phyloP scores from a whole-genome alignment of 768 basidiomycete species.

The Kwoniella shandongensis region DNA sequence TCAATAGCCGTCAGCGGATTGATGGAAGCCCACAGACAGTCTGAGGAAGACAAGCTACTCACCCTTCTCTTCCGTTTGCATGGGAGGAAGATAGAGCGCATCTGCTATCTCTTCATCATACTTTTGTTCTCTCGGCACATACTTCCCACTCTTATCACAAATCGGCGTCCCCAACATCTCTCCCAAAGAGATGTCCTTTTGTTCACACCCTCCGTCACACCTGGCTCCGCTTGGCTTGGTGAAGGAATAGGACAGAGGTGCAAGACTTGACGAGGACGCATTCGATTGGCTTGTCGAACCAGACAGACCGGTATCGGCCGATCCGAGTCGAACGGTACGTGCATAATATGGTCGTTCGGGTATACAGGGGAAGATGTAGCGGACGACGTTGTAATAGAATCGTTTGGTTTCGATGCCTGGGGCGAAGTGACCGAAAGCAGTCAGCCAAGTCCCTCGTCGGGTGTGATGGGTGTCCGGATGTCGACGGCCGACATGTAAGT shows the following conservation, averaged over 20 bases:
- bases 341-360: slow-evolving; percentile 19
- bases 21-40: too few species aligned
- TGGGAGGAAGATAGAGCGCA: slow-evolving; percentile 12
- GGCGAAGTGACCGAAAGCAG: background rate
- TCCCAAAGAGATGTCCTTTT: slow-evolving; percentile 17
- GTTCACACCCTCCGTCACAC: too few species aligned
- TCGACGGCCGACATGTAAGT: background rate
- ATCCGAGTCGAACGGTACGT: slow-evolving; percentile 3
- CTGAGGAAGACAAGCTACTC: too few species aligned
- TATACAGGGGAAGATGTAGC: slow-evolving; percentile 34
- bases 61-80: slow-evolving; percentile 14
- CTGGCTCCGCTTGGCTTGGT: too few species aligned
- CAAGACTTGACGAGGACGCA: slow-evolving; percentile 5
- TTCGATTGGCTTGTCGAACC: background rate
- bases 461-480: too few species aligned
- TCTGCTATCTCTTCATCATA: background rate
- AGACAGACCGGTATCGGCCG: slow-evolving; percentile 3
- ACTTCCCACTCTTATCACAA: slow-evolving; percentile 5
- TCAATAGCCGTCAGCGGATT: too few species aligned
- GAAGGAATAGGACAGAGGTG: background rate
- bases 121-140: slow-evolving; percentile 7
- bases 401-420: slow-evolving; percentile 42
- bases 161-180: slow-evolving; percentile 23
- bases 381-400: slow-evolving; percentile 37
- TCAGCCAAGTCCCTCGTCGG: background rate